Conservation (phyloP, 2,329 filamentous ascomycete species). For the Tolypocladium pustulatum region DNA sequence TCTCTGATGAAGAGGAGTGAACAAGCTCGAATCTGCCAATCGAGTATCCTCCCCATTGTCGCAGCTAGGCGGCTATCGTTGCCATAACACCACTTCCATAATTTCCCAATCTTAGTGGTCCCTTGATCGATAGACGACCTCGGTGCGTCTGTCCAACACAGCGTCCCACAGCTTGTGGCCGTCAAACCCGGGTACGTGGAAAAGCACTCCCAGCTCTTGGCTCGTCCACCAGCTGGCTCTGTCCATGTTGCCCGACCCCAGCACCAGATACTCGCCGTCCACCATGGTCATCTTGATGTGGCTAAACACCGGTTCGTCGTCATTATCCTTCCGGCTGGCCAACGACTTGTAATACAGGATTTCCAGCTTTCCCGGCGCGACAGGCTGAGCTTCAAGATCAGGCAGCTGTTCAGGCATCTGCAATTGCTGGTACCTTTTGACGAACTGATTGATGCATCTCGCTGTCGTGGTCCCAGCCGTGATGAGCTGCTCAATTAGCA, state of each 20-base stretch:
- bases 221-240: constrained; percentile 80
- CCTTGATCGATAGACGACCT: constrained; percentile 20
- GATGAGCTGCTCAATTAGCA: constrained; percentile 71
- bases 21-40: neutral
- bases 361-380: constrained; percentile 36
- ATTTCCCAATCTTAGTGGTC: neutral
- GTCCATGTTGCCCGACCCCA: constrained; percentile 79
- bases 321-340: constrained; percentile 14
- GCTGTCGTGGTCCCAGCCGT: constrained; percentile 67
- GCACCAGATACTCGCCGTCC: constrained; percentile 54
- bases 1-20: neutral
- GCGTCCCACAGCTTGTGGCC: constrained; percentile 27
- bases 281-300: constrained; percentile 72
- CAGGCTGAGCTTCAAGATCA: constrained; percentile 31
- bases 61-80: neutral
- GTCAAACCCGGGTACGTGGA: constrained; percentile 31
- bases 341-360: constrained; percentile 48
- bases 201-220: constrained; percentile 65
- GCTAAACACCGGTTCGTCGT: constrained; percentile 56
- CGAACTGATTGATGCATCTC: constrained; percentile 49
- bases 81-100: neutral
- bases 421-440: constrained; percentile 38
- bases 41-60: neutral
- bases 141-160: constrained; percentile 24
- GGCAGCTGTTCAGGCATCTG: constrained; percentile 7